These are phyloP conservation scores for Jaminaea rosea DNA, from an alignment of 1,284 basidiomycete genomes.

Conservation along the genomic window DNA sequence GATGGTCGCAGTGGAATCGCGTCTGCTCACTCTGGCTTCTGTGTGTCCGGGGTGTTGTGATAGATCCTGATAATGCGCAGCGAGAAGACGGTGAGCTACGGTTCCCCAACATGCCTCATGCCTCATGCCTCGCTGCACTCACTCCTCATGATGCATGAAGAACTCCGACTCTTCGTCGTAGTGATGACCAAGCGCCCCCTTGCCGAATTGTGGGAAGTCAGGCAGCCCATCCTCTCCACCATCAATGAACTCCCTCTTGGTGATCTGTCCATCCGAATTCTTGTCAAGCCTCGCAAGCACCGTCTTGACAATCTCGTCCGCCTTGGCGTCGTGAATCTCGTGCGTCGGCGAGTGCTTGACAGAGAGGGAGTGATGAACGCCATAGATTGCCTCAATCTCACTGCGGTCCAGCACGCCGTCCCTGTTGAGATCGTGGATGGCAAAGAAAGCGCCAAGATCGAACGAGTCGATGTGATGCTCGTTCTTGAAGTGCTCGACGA, in stretches of 20 bases:
- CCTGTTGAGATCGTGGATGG: slow-evolving; percentile 79
- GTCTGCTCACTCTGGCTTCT: slow-evolving; percentile 95
- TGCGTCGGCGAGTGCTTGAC: slow-evolving; percentile 71
- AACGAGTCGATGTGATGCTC: slow-evolving; percentile 48
- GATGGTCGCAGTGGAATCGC: too few species aligned
- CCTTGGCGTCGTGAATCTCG: slow-evolving; percentile 73
- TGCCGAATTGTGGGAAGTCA: slow-evolving; percentile 57
- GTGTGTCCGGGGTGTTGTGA: slow-evolving; percentile 90
- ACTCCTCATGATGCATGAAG: slow-evolving; percentile 54
- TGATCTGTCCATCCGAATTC: slow-evolving; percentile 67
- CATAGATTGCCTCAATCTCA: slow-evolving; percentile 53
- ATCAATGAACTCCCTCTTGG: slow-evolving; percentile 67
- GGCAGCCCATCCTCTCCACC: slow-evolving; percentile 71
- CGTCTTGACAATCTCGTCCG: slow-evolving; percentile 66
- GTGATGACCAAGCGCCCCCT: slow-evolving; percentile 72
- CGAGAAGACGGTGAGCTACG: too few species aligned
- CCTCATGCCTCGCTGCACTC: too few species aligned
- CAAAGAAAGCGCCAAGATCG: slow-evolving; percentile 53
- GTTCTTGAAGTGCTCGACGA: slow-evolving; percentile 45
- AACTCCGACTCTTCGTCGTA: slow-evolving; percentile 54
- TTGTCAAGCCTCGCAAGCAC: slow-evolving; percentile 70
- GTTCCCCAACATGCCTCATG: too few species aligned
- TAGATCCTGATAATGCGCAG: too few species aligned
- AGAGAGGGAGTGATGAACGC: slow-evolving; percentile 88
- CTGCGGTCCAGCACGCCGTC: slow-evolving; percentile 47